These are phyloP conservation scores for Zizania palustris DNA, from an alignment of 202 grass and related monocot genomes.

Conservation along the genomic window DNA sequence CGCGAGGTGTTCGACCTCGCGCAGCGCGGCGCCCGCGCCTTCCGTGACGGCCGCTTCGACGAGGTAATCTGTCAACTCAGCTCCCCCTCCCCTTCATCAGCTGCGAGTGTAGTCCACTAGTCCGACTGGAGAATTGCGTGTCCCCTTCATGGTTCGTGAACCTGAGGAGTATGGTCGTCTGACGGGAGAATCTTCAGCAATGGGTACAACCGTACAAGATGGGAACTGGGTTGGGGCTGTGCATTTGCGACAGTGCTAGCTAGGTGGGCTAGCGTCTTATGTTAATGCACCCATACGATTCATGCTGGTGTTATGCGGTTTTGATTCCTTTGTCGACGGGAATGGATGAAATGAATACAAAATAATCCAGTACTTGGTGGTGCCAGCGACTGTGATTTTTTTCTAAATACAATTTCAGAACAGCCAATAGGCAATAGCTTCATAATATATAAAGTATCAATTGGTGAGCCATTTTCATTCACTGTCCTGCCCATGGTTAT, in stretches of 20 bases:
- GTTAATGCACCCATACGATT: background rate
- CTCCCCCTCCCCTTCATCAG: background rate
- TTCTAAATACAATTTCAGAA: background rate
- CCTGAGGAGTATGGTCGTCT: slow-evolving; percentile 12
- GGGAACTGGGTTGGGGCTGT: background rate
- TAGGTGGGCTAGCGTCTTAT: background rate
- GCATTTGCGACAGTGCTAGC: background rate
- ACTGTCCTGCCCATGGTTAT: background rate
- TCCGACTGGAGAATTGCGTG: background rate
- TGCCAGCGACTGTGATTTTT: slow-evolving; percentile 2
- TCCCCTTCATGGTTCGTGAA: background rate
- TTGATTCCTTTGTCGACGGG: background rate
- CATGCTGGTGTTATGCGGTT: background rate
- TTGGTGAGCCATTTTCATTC: background rate
- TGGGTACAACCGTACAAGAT: background rate
- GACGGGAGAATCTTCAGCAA: slow-evolving; percentile 1
- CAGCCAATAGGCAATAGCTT: background rate
- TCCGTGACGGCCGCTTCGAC: slow-evolving; percentile 67
- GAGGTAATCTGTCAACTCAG: slow-evolving; percentile 55
- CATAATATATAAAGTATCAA: background rate
- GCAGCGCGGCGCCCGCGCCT: slow-evolving; percentile 52
- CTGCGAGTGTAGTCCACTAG: background rate
- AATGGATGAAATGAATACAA: background rate
- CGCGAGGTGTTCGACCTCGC: slow-evolving; percentile 70
- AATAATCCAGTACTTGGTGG: background rate